These are phyloP conservation scores for Naganishia friedmannii DNA, from an alignment of 768 basidiomycete genomes.

Conservation along the genomic window DNA sequence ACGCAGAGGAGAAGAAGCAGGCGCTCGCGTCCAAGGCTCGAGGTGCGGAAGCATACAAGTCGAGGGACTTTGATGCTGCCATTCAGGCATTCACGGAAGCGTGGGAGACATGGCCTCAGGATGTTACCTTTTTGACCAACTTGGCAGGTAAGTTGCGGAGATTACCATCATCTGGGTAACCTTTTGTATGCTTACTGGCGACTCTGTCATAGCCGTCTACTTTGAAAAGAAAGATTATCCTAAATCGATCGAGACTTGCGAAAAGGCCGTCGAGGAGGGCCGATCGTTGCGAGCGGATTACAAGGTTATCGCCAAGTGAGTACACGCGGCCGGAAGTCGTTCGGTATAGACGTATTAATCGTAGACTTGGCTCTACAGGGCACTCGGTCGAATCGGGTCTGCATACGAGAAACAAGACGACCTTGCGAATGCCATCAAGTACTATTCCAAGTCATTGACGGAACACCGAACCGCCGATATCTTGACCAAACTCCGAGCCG, in stretches of 20 bases:
- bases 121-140: slow-evolving; percentile 90
- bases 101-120: slow-evolving; percentile 90
- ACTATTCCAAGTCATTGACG: slow-evolving; percentile 85
- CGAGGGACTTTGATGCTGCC: slow-evolving; percentile 75
- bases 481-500: slow-evolving; percentile 74
- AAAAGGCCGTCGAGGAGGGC: slow-evolving; percentile 95
- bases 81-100: slow-evolving; percentile 74
- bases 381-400: slow-evolving; percentile 81
- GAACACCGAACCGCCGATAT: slow-evolving; percentile 95
- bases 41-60: slow-evolving; percentile 80
- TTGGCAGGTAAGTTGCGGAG: slow-evolving; percentile 54
- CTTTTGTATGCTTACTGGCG: neutral
- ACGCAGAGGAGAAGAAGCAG: slow-evolving; percentile 72
- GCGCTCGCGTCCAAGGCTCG: slow-evolving; percentile 76
- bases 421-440: slow-evolving; percentile 73
- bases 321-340: slow-evolving; percentile 35
- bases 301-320: slow-evolving; percentile 80
- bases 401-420: slow-evolving; percentile 81
- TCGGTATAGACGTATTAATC: neutral
- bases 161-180: neutral
- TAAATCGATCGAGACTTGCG: slow-evolving; percentile 82
- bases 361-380: slow-evolving; percentile 42
- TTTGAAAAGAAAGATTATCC: slow-evolving; percentile 91
- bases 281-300: slow-evolving; percentile 86
- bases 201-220: slow-evolving; percentile 66